Percentiles rank a stretch among this genome's conserved stretches.
phyloP scores from a whole-genome alignment of 169 alveolate species.

The Ichthyophthirius multifiliis region DNA sequence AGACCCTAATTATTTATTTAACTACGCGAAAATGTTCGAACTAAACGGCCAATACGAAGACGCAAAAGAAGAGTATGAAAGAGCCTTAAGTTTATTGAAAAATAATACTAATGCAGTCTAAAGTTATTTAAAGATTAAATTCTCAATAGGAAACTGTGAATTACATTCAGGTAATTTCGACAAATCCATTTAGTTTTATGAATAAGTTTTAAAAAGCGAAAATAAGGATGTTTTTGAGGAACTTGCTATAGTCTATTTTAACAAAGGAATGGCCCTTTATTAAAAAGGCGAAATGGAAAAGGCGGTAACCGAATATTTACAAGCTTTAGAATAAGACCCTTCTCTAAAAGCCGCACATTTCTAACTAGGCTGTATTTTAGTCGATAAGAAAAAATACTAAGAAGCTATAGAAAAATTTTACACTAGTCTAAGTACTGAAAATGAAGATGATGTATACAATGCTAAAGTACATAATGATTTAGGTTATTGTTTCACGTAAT shows the following conservation, averaged over 20 bases:
- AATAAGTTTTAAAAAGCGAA: neutral
- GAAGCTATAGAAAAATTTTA: neutral
- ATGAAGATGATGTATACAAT: neutral
- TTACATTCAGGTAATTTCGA: neutral
- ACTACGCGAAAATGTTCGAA: neutral
- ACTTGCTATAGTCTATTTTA: neutral
- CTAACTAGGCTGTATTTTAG: neutral
- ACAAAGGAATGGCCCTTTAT: neutral
- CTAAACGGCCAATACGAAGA: neutral
- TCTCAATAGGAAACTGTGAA: neutral
- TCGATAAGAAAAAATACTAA: neutral
- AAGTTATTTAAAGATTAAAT: neutral
- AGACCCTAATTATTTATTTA: neutral
- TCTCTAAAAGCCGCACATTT: neutral
- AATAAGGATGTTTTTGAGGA: neutral
- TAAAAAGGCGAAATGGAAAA: neutral
- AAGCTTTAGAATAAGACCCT: neutral
- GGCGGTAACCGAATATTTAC: neutral
- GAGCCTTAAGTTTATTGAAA: neutral
- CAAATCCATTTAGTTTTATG: neutral
- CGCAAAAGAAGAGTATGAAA: neutral
- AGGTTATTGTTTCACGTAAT: neutral
- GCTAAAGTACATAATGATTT: neutral
- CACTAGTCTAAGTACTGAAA: neutral
- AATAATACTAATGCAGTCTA: neutral